These are phyloP conservation scores for Alternaria atra DNA, from an alignment of 2,329 filamentous ascomycete species.

Conservation along the genomic window DNA sequence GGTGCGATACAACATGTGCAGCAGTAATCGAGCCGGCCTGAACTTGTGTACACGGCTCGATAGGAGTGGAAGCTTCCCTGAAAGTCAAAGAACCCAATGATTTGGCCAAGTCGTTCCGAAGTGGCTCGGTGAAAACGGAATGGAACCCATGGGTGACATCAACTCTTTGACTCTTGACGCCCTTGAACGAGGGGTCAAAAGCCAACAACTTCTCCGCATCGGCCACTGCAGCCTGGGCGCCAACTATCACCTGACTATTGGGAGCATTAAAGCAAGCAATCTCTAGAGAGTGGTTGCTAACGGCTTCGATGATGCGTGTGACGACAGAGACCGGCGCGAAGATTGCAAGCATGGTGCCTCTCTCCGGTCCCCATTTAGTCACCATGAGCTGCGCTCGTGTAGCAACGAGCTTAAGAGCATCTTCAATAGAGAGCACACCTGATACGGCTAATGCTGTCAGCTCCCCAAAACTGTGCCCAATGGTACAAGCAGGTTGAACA, in stretches of 20 bases:
- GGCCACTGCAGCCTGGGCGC: slow-evolving; percentile 11
- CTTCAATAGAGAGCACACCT: slow-evolving; percentile 40
- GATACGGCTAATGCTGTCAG: slow-evolving; percentile 49
- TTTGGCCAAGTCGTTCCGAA: slow-evolving; percentile 26
- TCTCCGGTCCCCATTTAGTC: slow-evolving; percentile 27
- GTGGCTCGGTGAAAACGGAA: slow-evolving; percentile 40
- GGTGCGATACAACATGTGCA: slow-evolving; percentile 44
- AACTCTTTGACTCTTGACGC: slow-evolving; percentile 30
- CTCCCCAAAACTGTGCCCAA: slow-evolving; percentile 49
- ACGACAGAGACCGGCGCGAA: slow-evolving; percentile 9
- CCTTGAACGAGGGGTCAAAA: slow-evolving; percentile 9
- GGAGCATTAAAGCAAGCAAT: slow-evolving; percentile 58
- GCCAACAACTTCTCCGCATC: slow-evolving; percentile 28
- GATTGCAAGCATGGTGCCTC: slow-evolving; percentile 35
- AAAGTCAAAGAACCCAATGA: slow-evolving; percentile 6
- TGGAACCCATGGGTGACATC: slow-evolving; percentile 42
- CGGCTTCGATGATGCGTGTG: slow-evolving; percentile 4
- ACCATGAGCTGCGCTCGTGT: slow-evolving; percentile 42
- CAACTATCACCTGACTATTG: slow-evolving; percentile 54
- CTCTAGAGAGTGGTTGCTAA: slow-evolving; percentile 3
- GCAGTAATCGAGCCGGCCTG: neutral
- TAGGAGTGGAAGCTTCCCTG: slow-evolving; percentile 9
- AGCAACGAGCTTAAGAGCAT: slow-evolving; percentile 48
- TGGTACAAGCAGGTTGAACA: slow-evolving; percentile 7
- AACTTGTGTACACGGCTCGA: slow-evolving; percentile 12